Evolutionary conservation across 2,329 filamentous ascomycete genomes (phyloP).

Genomic region (Epichloe brachyelytri): DNA sequence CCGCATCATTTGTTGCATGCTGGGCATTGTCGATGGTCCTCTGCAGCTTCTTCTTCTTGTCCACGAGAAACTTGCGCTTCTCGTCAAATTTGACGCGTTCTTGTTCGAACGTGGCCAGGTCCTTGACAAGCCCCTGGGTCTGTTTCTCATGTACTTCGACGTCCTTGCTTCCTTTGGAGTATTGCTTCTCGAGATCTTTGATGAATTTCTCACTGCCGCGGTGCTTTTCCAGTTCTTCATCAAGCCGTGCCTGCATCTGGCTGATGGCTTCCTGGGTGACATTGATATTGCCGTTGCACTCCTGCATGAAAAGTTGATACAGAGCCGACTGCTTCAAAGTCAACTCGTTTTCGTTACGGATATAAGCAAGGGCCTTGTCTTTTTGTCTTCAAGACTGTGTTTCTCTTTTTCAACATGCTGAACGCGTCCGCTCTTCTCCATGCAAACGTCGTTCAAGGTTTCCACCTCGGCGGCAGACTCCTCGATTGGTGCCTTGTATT

Average conservation of each 20-base stretch:
- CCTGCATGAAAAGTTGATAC: constrained; percentile 82
- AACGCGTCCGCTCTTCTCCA: constrained; percentile 89
- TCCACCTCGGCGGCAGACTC: constrained; percentile 86
- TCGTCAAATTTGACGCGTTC: constrained; percentile 96
- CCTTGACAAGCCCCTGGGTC: constrained; percentile 65
- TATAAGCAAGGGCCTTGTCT: constrained; percentile 77
- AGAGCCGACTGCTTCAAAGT: constrained; percentile 78
- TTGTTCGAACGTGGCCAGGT: constrained; percentile 88
- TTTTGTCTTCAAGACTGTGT: constrained; percentile 85
- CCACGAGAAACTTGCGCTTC: constrained; percentile 83
- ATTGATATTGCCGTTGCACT: constrained; percentile 77
- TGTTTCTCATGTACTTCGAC: constrained; percentile 74
- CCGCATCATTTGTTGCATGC: constrained; percentile 59
- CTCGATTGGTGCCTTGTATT: constrained; percentile 95
- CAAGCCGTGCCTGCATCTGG: constrained; percentile 80
- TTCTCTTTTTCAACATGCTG: constrained; percentile 98
- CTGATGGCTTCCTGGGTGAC: constrained; percentile 81
- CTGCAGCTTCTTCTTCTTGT: constrained; percentile 90
- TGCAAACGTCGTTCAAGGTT: constrained; percentile 81
- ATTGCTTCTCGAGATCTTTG: constrained; percentile 75
- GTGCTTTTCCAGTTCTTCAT: constrained; percentile 82
- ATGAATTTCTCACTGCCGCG: constrained; percentile 82
- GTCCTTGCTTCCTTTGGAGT: constrained; percentile 70
- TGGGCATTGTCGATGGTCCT: constrained; percentile 72
- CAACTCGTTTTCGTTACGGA: constrained; percentile 88